phyloP scores from a whole-genome alignment of 2,329 filamentous ascomycete genomes.

The Hypomyces perniciosus region DNA sequence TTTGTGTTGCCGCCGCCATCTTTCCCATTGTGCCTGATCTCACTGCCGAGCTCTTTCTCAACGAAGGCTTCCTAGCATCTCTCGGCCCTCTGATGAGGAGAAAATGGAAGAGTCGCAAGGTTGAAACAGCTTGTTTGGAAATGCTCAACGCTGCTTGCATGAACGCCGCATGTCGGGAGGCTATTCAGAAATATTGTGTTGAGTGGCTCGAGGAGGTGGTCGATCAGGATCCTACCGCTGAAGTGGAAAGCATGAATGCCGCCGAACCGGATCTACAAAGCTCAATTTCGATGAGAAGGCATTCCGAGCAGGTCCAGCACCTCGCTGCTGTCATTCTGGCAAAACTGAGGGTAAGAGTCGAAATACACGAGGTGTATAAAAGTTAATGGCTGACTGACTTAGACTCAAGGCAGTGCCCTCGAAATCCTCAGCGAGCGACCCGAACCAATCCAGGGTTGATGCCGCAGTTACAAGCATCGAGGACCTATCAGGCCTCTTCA shows the following conservation, averaged over 20 bases:
- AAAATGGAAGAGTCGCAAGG: slow-evolving; percentile 76
- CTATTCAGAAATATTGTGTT: slow-evolving; percentile 75
- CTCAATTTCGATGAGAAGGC: slow-evolving; percentile 54
- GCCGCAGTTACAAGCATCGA: slow-evolving; percentile 56
- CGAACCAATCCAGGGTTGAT: slow-evolving; percentile 40
- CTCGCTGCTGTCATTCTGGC: slow-evolving; percentile 70
- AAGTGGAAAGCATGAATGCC: slow-evolving; percentile 43
- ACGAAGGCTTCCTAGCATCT: slow-evolving; percentile 75
- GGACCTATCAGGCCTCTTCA: slow-evolving; percentile 58
- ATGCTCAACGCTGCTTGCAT: slow-evolving; percentile 90
- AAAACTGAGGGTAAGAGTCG: slow-evolving; percentile 54
- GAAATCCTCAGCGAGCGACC: slow-evolving; percentile 33
- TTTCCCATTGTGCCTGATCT: slow-evolving; percentile 80
- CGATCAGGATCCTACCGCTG: slow-evolving; percentile 59
- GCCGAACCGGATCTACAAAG: slow-evolving; percentile 54
- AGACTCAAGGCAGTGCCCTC: slow-evolving; percentile 50
- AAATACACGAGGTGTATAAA: neutral
- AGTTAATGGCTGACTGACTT: slow-evolving; percentile 43
- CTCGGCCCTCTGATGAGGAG: slow-evolving; percentile 71
- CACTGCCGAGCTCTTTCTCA: slow-evolving; percentile 74
- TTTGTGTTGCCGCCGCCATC: slow-evolving; percentile 82
- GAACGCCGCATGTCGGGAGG: slow-evolving; percentile 73
- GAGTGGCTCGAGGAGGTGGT: slow-evolving; percentile 85
- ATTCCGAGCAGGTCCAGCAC: slow-evolving; percentile 57
- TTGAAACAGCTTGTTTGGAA: slow-evolving; percentile 81